Base-by-base conservation (phyloP, 768 basidiomycete genomes). In the Trichaptum fuscoviolaceum region DNA sequence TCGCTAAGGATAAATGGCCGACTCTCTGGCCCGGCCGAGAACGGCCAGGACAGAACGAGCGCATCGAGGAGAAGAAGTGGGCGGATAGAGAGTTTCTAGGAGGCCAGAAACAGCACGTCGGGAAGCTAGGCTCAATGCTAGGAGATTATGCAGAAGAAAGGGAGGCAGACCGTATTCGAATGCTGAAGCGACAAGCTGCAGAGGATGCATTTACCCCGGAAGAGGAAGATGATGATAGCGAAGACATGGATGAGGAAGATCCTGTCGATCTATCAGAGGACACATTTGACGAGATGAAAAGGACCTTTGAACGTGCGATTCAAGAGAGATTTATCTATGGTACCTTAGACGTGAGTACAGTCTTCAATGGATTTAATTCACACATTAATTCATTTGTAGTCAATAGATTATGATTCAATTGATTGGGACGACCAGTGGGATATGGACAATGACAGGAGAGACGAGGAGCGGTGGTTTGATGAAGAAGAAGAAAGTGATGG, bases 381-480 rank as follows among this genome's bases (percentile, higher is more conserved):
- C 64, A 2, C 35, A 30, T 24, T 62, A 7, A n/a, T 34, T 35
- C 58, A 59, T 64, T 35, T 65, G 25, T 72, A 93, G 91, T 80
- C 82, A 5, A 82, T 88, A 35, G 84, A 91, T 69, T 93, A 93
- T 66, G 89, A 89, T 67, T 73, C 73, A 63, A 82, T 90, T 9
- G 91, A 93, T 72, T 93, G 91, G 90, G 85, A 86, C 71, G 91
- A 93, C 65, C 79, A 78, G 57, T 82, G 89, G 76, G 90, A 90
- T 70, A 75, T 68, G 24, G 84, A 85, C 23, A 78, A 83, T 67
- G 88, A 89, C 66, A 76, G 83, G 69, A 87, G 87, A 34, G 81
- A 79, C 12, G 85, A 91, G 74, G 90, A 90, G 34, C 78, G 81
- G 24, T 92, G 91, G 87, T 92, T 92, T 75, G 86, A 90, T 61